These are phyloP conservation scores for Saturnispora kantuleensis DNA, from an alignment of 805 yeast genomes.

Conservation along the genomic window DNA sequence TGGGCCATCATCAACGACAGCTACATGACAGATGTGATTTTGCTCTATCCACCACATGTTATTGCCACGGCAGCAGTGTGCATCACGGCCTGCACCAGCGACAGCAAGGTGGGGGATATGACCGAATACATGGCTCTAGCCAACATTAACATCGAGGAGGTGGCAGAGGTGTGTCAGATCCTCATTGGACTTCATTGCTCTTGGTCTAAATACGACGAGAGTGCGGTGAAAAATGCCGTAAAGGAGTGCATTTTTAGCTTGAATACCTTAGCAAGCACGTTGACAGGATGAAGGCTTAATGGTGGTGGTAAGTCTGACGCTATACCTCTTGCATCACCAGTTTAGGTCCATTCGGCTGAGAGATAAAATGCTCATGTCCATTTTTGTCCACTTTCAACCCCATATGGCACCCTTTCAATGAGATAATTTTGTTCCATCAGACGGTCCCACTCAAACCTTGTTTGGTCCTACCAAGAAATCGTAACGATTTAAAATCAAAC, in stretches of 20 bases:
- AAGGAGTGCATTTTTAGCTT: neutral
- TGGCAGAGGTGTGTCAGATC: conserved; percentile 4
- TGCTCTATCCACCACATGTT: conserved; percentile 82
- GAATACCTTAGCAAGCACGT: neutral
- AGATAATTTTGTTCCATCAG: neutral
- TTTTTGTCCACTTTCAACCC: neutral
- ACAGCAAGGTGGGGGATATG: conserved; percentile 3
- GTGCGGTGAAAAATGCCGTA: neutral
- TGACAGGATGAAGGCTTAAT: neutral
- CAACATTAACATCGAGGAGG: conserved; percentile 26
- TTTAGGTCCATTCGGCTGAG: too few relatives aligned
- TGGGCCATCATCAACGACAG: conserved; percentile 91
- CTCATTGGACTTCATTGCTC: conserved; percentile 1
- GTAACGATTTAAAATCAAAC: too few relatives aligned
- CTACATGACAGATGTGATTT: conserved; percentile 76
- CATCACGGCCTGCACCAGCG: conserved; percentile 35
- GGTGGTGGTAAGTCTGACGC: neutral
- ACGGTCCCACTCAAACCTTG: neutral
- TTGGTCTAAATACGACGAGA: conserved; percentile 4
- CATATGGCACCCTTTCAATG: neutral
- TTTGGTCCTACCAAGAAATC: too few relatives aligned
- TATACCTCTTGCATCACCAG: too few relatives aligned
- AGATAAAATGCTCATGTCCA: neutral
- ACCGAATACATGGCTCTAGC: conserved; percentile 29
- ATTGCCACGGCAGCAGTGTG: conserved; percentile 77